phyloP scores from a whole-genome alignment of 257 asterid genomes.

The Fraxinus excelsior region DNA sequence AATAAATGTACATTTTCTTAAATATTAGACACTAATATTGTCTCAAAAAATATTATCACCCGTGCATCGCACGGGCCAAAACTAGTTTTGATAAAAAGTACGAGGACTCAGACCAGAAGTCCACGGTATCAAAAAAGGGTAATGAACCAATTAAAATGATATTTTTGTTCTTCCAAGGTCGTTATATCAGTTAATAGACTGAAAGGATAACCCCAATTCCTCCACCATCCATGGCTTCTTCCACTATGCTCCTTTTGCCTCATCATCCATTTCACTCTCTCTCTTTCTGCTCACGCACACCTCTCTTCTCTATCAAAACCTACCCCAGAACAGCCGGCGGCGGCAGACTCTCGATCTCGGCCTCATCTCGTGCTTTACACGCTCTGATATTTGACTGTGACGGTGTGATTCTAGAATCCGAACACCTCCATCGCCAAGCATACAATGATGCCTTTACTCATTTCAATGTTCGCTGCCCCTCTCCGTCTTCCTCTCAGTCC shows the following conservation, averaged over 20 bases:
- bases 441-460: conserved; percentile 87
- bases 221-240: conserved; percentile 60
- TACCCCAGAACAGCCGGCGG: conserved; percentile 17
- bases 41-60: no score
- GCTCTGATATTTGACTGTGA: conserved; percentile 94
- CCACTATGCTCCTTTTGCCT: conserved; percentile 50
- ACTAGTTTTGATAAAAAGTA: no score
- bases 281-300: conserved; percentile 34
- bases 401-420: conserved; percentile 89
- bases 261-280: conserved; percentile 40
- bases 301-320: conserved; percentile 38
- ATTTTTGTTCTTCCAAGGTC: no score
- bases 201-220: neutral
- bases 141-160: no score
- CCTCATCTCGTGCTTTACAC: conserved; percentile 55
- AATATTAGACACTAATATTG: no score
- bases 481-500: conserved; percentile 40
- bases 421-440: conserved; percentile 93
- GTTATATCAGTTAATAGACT: neutral
- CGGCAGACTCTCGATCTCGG: conserved; percentile 40
- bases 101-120: no score
- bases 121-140: no score
- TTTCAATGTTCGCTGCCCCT: conserved; percentile 72
- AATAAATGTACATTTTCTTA: no score
- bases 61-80: no score